These are phyloP conservation scores for Aquilaria sinensis DNA, from an alignment of 345 rosid species.

Conservation along the genomic window DNA sequence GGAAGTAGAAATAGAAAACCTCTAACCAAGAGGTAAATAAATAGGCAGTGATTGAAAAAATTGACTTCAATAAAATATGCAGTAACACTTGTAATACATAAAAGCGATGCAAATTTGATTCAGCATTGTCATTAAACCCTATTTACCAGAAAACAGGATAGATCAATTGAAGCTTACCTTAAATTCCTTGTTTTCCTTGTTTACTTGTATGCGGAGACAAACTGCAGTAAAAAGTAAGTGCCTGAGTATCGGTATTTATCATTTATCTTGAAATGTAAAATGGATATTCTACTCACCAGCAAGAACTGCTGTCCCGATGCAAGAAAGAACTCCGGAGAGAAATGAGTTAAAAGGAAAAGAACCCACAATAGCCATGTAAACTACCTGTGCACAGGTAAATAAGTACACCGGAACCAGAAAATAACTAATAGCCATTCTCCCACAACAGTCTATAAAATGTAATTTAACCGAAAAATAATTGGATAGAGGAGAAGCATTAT, in stretches of 20 bases:
- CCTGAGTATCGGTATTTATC: slow-evolving; percentile 1
- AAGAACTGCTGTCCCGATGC: slow-evolving; percentile 93
- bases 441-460: too few species aligned
- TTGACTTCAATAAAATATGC: background rate
- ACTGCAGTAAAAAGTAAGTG: slow-evolving; percentile 36
- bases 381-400: slow-evolving; percentile 47
- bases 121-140: background rate
- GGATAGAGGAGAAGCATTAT: too few species aligned
- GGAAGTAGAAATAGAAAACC: too few species aligned
- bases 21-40: too few species aligned
- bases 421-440: too few species aligned
- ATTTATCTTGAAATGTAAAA: background rate
- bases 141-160: background rate
- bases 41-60: too few species aligned
- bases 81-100: background rate
- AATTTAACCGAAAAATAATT: too few species aligned
- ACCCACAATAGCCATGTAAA: slow-evolving; percentile 92
- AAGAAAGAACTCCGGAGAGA: slow-evolving; percentile 97
- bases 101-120: background rate
- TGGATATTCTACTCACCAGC: slow-evolving; percentile 57
- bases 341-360: slow-evolving; percentile 99
- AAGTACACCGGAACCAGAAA: slow-evolving; percentile 1
- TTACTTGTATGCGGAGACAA: slow-evolving; percentile 98
- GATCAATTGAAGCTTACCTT: slow-evolving; percentile 34
- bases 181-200: slow-evolving; percentile 98